Evolutionary conservation across 257 asterid genomes (phyloP).

Genomic region (Agastache rugosa): DNA sequence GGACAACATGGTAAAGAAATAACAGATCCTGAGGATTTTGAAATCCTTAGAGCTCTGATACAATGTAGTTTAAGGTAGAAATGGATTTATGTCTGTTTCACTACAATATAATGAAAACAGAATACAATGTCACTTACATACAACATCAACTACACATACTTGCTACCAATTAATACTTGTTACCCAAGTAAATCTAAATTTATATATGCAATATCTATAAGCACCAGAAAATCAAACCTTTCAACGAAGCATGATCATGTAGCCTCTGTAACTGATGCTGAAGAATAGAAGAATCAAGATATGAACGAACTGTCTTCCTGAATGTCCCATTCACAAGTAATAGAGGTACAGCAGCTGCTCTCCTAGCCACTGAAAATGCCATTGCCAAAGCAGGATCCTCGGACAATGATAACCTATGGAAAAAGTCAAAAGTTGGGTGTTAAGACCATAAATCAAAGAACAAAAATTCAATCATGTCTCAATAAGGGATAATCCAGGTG

Average conservation of each 20-base stretch:
- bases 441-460: conserved; percentile 23
- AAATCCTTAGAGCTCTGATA: neutral
- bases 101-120: neutral
- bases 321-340: conserved; percentile 97
- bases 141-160: neutral
- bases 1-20: neutral
- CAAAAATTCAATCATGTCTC: conserved; percentile 21
- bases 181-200: neutral
- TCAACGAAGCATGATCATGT: conserved; percentile 78
- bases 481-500: conserved; percentile 17
- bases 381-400: conserved; percentile 97
- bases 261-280: conserved; percentile 95
- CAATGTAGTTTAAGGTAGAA: neutral
- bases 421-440: conserved; percentile 33
- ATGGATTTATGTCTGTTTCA: neutral
- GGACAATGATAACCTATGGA: conserved; percentile 78
- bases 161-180: neutral
- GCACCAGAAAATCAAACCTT: conserved; percentile 57
- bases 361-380: conserved; percentile 95
- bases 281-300: conserved; percentile 93
- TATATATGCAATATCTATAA: conserved; percentile 19
- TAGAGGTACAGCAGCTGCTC: conserved; percentile 94
- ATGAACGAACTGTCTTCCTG: conserved; percentile 87
- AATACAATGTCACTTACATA: neutral
- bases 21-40: neutral